These are phyloP conservation scores for Rosellinia necatrix DNA, from an alignment of 2,329 filamentous ascomycete species.

Conservation along the genomic window DNA sequence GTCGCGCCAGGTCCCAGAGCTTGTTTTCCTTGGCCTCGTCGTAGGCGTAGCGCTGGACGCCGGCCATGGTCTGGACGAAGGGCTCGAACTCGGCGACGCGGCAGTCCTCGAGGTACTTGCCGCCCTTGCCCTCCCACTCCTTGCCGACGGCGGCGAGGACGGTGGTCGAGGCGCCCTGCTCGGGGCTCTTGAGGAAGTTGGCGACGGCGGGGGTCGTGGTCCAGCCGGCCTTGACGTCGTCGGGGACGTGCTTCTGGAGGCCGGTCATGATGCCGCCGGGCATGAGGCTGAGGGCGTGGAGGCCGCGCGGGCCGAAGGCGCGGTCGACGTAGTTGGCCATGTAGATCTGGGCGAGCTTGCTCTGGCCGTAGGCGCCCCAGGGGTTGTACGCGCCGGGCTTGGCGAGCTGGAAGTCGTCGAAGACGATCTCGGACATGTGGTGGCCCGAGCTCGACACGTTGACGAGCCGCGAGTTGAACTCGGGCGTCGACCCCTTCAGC, in stretches of 20 bases:
- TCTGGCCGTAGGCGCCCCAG: slow-evolving; percentile 41
- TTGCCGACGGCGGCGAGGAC: slow-evolving; percentile 44
- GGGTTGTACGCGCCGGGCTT: slow-evolving; percentile 10
- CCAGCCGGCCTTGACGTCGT: slow-evolving; percentile 2
- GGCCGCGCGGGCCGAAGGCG: slow-evolving; percentile 44
- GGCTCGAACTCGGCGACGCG: slow-evolving; percentile 2
- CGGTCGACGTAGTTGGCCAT: slow-evolving; percentile 54
- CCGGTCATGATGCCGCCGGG: slow-evolving; percentile 21
- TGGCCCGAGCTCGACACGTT: slow-evolving; percentile 24
- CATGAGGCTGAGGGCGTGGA: slow-evolving; percentile 45
- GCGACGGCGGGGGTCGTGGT: neutral
- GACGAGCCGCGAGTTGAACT: slow-evolving; percentile 24
- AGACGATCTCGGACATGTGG: slow-evolving; percentile 10
- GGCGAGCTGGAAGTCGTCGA: slow-evolving; percentile 22
- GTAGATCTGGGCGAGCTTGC: slow-evolving; percentile 52
- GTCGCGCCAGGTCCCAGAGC: slow-evolving; percentile 21
- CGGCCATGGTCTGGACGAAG: neutral
- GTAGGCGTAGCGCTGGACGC: slow-evolving; percentile 15
- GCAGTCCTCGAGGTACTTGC: slow-evolving; percentile 25
- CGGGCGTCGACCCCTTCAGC: slow-evolving; percentile 9
- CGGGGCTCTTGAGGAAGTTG: slow-evolving; percentile 28
- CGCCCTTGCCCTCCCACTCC: slow-evolving; percentile 36
- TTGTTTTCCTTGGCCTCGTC: slow-evolving; percentile 17
- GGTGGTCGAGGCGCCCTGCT: slow-evolving; percentile 50
- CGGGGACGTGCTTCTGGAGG: slow-evolving; percentile 18